phyloP scores from a whole-genome alignment of 192 early-diverging fungal species.

The Lobosporangium transversale region DNA sequence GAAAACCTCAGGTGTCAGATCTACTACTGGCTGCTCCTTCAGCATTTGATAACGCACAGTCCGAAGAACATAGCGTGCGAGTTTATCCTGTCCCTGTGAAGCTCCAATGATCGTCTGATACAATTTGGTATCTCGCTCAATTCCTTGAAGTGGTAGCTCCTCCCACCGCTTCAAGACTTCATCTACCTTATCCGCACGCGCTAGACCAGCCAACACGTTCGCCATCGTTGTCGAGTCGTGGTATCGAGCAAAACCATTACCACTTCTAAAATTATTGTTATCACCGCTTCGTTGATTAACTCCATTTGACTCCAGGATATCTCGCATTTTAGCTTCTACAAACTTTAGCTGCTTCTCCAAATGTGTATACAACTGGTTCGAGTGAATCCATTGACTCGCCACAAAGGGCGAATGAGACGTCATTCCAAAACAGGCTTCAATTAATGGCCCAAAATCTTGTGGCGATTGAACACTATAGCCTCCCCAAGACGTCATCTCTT shows the following conservation, averaged over 20 bases:
- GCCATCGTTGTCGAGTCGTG: conserved; percentile 31
- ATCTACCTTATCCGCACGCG: conserved; percentile 26
- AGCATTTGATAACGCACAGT: conserved; percentile 20
- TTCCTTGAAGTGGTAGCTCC: conserved; percentile 23
- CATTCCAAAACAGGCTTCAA: conserved; percentile 41
- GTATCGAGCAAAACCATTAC: conserved; percentile 6
- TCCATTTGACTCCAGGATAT: background rate
- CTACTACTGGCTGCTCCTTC: conserved; percentile 30
- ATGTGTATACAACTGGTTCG: conserved; percentile 38
- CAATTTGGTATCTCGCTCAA: conserved; percentile 28
- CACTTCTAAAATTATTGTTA: too few species aligned
- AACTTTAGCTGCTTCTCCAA: conserved; percentile 6
- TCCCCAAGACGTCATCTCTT: conserved; percentile 23
- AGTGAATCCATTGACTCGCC: conserved; percentile 44
- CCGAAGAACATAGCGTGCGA: conserved; percentile 23
- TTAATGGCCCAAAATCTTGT: conserved; percentile 27
- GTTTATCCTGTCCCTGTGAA: conserved; percentile 29
- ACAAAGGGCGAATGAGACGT: conserved; percentile 39
- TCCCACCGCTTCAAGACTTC: conserved; percentile 39
- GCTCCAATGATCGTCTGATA: conserved; percentile 50
- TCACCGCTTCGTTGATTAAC: background rate
- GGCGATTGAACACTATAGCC: conserved; percentile 16
- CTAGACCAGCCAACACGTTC: conserved; percentile 34
- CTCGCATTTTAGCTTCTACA: conserved; percentile 31
- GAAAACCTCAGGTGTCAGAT: conserved; percentile 35